phyloP scores from a whole-genome alignment of 1,284 basidiomycete species.

The Trichosporon sp. region DNA sequence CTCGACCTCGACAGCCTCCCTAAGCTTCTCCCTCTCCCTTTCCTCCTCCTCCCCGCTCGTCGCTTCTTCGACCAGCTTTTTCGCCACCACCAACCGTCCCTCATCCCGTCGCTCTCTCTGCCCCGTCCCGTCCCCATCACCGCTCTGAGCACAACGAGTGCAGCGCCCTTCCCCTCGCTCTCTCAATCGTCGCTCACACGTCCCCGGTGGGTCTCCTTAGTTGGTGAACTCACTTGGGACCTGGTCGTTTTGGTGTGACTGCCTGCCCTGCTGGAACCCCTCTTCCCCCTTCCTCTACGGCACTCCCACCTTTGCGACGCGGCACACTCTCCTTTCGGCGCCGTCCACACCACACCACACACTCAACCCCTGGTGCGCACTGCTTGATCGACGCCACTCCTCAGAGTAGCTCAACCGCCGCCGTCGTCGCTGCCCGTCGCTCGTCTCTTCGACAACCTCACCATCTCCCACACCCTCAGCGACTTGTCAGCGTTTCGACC shows the following conservation, averaged over 20 bases:
- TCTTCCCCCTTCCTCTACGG: neutral
- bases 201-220: neutral
- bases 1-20: slow-evolving; percentile 11
- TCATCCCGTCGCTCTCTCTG: neutral
- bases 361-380: neutral
- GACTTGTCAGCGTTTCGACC: neutral
- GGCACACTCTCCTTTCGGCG: neutral
- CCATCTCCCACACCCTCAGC: neutral
- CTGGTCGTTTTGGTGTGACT: neutral
- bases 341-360: too few species aligned
- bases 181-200: neutral
- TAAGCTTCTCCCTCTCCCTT: neutral
- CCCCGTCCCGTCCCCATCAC: neutral
- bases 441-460: neutral
- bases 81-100: neutral
- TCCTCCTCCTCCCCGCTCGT: neutral
- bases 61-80: neutral
- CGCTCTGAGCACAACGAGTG: neutral
- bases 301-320: neutral
- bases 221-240: neutral
- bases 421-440: neutral
- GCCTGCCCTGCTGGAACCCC: neutral
- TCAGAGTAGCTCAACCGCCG: neutral
- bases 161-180: neutral
- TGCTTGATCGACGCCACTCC: neutral